phyloP scores from a whole-genome alignment of 1,284 basidiomycete species.

The Wallemia mellicola region DNA sequence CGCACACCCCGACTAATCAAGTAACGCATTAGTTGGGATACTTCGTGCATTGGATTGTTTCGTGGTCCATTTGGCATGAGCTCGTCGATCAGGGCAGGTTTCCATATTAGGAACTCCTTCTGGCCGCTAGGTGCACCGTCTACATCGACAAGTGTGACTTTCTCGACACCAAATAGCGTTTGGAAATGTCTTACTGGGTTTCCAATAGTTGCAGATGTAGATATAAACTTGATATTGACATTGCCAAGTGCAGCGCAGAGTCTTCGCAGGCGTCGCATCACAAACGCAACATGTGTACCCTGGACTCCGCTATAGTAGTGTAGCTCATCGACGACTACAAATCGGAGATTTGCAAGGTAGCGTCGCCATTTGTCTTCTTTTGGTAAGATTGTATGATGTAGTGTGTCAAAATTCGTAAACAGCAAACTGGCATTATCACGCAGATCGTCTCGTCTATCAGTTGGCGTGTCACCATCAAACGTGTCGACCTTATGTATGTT shows the following conservation, averaged over 20 bases:
- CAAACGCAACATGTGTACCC: constrained; percentile 51
- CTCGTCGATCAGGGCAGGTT: constrained; percentile 32
- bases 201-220: constrained; percentile 63
- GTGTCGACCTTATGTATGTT: constrained; percentile 31
- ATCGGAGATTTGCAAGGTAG: constrained; percentile 16
- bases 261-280: constrained; percentile 42
- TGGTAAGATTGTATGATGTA: constrained; percentile 58
- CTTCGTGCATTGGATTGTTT: constrained; percentile 34
- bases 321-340: constrained; percentile 41
- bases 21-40: constrained; percentile 41
- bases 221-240: constrained; percentile 33
- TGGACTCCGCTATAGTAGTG: constrained; percentile 46
- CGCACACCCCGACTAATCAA: constrained; percentile 52
- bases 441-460: constrained; percentile 21
- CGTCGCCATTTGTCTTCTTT: constrained; percentile 57
- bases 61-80: constrained; percentile 28
- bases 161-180: constrained; percentile 31
- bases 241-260: constrained; percentile 62
- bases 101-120: constrained; percentile 54
- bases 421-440: constrained; percentile 20
- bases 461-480: constrained; percentile 66
- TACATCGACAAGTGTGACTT: constrained; percentile 37
- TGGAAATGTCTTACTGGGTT: constrained; percentile 47
- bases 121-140: constrained; percentile 57
- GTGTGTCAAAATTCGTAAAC: constrained; percentile 55